Base-by-base conservation (phyloP, 305 asterid genomes). In the Fraxinus baroniana region DNA sequence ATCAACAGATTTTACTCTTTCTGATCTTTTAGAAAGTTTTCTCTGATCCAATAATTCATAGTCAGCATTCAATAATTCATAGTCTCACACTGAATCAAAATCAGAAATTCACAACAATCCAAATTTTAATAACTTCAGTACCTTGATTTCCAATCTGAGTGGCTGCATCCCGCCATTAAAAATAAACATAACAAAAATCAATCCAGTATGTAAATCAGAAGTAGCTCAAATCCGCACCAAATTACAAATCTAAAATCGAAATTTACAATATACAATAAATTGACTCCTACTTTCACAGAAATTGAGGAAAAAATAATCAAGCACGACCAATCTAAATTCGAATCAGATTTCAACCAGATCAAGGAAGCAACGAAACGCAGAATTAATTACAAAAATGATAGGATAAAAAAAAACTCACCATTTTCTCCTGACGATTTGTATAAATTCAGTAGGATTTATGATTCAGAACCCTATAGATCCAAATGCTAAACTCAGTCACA, bases 1-100 rank as follows among this genome's bases (percentile, higher is more conserved):
- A 91, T 93, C 97, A 81, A 91, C 94, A 35, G 91, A 90, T 68
- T 93, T 93, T 75, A 93, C 95, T 88, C 97, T 90, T 86, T 90
- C 94, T 80, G 97, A 93, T 88, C 95, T 88, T 85, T 91, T 95
- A 10, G 93, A 92, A 78, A 93, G 92, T 89, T 91, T 91, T 84
- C 91, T 93, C 94, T 91, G 89, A 82, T 75, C 72, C 76, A 84
- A 81, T 12, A 82, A 39, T 80, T 64, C 73, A 74, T 82, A 70
- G 52, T 88, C 86, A 83, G 88, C 85, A 83, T 72, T 81, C 37
- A 80, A 35, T 30, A 57, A 84, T 76, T 62, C 84, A 15, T 30
- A 41, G 79, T 20, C 74, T 71, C 85, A 78, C 17, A 79, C 57
- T 28, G 13, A 46, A 30, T 78, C 18, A 22, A 55, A 46, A 28